Evolutionary conservation across 73 alveolate species (phyloP).

Genomic region (Breviolum minutum): DNA sequence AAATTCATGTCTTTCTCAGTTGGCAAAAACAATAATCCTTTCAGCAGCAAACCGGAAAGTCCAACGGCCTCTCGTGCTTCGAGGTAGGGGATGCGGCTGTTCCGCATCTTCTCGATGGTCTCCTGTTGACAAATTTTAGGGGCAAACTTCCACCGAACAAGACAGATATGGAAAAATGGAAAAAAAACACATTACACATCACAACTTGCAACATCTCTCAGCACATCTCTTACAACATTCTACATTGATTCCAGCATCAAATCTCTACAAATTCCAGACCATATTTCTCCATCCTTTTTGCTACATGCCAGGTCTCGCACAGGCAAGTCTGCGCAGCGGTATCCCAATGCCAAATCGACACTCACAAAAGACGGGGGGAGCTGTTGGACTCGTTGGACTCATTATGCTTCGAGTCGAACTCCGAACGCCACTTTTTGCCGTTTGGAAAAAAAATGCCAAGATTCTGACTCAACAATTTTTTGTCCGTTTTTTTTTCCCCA

Average conservation of each 20-base stretch:
- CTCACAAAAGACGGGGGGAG: conserved; percentile 23
- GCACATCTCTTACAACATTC: no score
- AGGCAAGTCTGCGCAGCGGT: conserved; percentile 2
- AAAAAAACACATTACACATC: neutral
- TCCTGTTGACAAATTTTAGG: no score
- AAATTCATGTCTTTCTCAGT: no score
- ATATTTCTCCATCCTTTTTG: neutral
- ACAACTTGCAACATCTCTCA: no score
- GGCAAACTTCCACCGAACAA: no score
- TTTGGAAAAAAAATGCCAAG: no score
- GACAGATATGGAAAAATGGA: neutral
- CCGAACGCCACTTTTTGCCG: no score
- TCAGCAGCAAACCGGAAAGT: neutral
- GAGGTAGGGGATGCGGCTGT: conserved; percentile 68
- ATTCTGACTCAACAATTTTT: neutral
- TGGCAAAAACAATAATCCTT: no score
- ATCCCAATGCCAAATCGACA: conserved; percentile 23
- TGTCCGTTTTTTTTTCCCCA: neutral
- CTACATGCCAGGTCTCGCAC: neutral
- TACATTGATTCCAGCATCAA: no score
- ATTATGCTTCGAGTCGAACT: no score
- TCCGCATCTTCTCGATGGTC: conserved; percentile 91
- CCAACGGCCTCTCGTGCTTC: conserved; percentile 74
- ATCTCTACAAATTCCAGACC: neutral
- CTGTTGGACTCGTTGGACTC: no score